phyloP scores from a whole-genome alignment of 805 yeast species.

The Metschnikowia reukaufii region DNA sequence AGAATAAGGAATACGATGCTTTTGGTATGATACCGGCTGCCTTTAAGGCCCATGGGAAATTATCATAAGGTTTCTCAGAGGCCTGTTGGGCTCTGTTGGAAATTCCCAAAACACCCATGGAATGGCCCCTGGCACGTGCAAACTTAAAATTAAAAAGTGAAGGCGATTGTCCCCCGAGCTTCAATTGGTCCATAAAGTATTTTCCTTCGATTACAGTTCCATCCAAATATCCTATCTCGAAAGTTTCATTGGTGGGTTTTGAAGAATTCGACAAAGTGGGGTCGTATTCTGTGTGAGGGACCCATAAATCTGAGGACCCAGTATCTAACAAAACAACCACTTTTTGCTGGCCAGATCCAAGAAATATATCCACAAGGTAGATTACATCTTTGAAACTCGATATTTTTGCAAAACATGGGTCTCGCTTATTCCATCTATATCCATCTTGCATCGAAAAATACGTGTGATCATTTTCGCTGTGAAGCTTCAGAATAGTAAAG shows the following conservation, averaged over 20 bases:
- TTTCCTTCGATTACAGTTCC: conserved; percentile 5
- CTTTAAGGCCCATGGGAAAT: conserved; percentile 63
- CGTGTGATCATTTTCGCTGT: not conserved
- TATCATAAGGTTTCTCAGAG: conserved; percentile 22
- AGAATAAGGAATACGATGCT: conserved; percentile 60
- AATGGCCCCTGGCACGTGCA: conserved; percentile 3
- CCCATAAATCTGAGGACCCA: conserved; percentile 46
- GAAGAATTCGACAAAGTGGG: not conserved
- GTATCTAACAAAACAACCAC: conserved; percentile 40
- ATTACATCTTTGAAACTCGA: conserved; percentile 2
- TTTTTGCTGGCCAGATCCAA: conserved; percentile 15
- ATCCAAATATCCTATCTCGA: conserved; percentile 11
- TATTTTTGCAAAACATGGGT: not conserved
- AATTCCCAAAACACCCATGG: conserved; percentile 13
- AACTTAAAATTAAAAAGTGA: conserved; percentile 13
- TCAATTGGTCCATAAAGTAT: conserved; percentile 11
- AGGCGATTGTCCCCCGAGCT: conserved; percentile 2
- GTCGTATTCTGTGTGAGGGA: conserved; percentile 11
- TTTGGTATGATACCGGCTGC: conserved; percentile 54
- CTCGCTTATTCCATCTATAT: not conserved
- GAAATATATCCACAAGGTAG: conserved; percentile 12
- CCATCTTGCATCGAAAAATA: not conserved
- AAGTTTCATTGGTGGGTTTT: conserved; percentile 2
- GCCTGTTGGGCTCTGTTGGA: conserved; percentile 9
- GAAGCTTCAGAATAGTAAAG: not conserved